These are phyloP conservation scores for Durio zibethinus DNA, from an alignment of 345 rosid genomes.

Conservation along the genomic window DNA sequence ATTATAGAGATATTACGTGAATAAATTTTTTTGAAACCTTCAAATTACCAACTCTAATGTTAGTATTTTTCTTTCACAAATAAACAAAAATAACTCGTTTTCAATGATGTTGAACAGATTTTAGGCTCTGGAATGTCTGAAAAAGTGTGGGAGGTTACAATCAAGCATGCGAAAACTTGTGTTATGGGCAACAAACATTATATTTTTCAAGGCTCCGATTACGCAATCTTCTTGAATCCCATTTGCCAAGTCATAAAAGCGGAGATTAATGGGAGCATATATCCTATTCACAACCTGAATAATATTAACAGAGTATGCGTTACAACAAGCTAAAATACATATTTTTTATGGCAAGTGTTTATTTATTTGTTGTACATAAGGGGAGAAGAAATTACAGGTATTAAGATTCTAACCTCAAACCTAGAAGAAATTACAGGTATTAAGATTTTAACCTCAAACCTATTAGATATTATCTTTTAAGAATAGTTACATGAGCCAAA, in stretches of 20 bases:
- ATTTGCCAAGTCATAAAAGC: conserved; percentile 61
- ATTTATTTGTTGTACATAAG: no score
- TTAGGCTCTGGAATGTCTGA: conserved; percentile 74
- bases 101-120: conserved; percentile 38
- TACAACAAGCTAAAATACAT: background rate
- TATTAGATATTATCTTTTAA: no score
- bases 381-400: no score
- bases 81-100: background rate
- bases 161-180: conserved; percentile 76
- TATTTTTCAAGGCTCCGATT: conserved; percentile 32
- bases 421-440: no score
- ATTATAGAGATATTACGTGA: no score
- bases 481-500: no score
- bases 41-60: no score
- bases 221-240: conserved; percentile 48
- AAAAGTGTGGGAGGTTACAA: conserved; percentile 67
- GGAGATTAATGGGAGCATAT: conserved; percentile 40
- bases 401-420: no score
- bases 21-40: no score
- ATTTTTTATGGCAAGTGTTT: background rate
- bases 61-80: background rate
- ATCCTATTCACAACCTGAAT: conserved; percentile 29
- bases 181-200: conserved; percentile 52
- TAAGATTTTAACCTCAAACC: no score
- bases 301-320: conserved; percentile 40